These are phyloP conservation scores for Microthlaspi erraticum DNA, from an alignment of 345 rosid species.

Conservation along the genomic window DNA sequence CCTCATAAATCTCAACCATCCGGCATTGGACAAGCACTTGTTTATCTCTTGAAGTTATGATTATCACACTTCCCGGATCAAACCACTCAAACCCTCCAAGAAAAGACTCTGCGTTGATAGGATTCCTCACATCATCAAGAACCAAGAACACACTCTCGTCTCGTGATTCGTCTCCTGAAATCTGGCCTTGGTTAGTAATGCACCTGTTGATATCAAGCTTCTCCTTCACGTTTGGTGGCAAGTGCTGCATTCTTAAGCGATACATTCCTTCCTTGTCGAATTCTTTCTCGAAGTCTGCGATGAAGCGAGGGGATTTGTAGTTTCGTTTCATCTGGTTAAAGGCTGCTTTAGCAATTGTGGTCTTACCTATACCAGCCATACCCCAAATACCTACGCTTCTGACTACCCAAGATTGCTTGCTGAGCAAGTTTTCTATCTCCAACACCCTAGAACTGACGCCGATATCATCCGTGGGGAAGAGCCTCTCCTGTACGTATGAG, in stretches of 20 bases:
- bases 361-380: conserved; percentile 10
- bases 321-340: conserved; percentile 16
- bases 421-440: conserved; percentile 23
- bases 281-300: conserved; percentile 6
- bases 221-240: conserved; percentile 20
- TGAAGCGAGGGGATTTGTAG: conserved; percentile 25
- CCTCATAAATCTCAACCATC: not conserved
- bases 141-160: not conserved
- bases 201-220: conserved; percentile 17
- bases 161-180: no score
- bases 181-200: not conserved
- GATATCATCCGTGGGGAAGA: conserved; percentile 17
- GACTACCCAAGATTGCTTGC: conserved; percentile 17
- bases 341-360: not conserved
- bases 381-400: conserved; percentile 38
- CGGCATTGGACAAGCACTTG: conserved; percentile 16
- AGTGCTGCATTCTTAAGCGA: not conserved
- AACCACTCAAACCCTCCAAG: conserved; percentile 32
- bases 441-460: not conserved
- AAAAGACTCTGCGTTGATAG: conserved; percentile 15
- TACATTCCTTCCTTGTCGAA: conserved; percentile 11
- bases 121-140: conserved; percentile 22
- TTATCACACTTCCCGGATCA: conserved; percentile 23
- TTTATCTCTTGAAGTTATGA: conserved; percentile 3
- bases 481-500: conserved; percentile 14